Evolutionary conservation across 345 rosid species (phyloP).

Genomic region (Eucalyptus urophylla): DNA sequence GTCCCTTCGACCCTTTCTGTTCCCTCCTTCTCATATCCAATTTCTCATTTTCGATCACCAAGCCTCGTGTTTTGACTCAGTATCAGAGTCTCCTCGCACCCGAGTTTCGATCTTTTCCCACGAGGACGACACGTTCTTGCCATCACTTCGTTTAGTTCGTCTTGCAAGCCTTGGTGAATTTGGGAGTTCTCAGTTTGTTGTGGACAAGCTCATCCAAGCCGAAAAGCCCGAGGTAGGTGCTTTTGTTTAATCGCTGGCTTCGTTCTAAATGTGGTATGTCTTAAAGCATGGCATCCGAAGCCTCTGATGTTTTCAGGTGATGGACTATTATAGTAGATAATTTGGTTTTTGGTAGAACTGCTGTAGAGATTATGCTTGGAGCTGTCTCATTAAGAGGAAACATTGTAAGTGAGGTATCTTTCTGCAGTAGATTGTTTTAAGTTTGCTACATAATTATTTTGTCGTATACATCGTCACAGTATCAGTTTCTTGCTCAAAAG

Average conservation of each 20-base stretch:
- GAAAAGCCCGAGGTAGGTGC: conserved; percentile 53
- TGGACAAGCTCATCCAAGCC: conserved; percentile 72
- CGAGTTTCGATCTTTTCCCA: too few species aligned
- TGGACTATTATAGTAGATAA: too few species aligned
- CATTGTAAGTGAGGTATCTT: background rate
- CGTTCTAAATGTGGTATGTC: background rate
- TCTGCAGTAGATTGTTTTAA: background rate
- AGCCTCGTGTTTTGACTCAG: too few species aligned
- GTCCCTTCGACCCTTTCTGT: too few species aligned
- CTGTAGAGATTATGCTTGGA: background rate
- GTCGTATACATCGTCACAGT: background rate
- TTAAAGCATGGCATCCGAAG: background rate
- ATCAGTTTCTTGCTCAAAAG: background rate
- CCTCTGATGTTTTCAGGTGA: background rate
- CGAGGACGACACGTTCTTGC: too few species aligned
- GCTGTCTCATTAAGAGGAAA: background rate
- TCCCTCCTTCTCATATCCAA: too few species aligned
- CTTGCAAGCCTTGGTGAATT: conserved; percentile 50
- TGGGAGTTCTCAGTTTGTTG: conserved; percentile 75
- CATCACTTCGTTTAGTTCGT: conserved; percentile 22
- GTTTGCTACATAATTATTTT: background rate
- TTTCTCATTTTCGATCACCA: too few species aligned
- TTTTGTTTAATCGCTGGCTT: background rate
- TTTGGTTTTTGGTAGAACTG: background rate
- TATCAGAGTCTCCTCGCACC: too few species aligned